phyloP scores from a whole-genome alignment of 345 rosid genomes.

The Reutealis trisperma region DNA sequence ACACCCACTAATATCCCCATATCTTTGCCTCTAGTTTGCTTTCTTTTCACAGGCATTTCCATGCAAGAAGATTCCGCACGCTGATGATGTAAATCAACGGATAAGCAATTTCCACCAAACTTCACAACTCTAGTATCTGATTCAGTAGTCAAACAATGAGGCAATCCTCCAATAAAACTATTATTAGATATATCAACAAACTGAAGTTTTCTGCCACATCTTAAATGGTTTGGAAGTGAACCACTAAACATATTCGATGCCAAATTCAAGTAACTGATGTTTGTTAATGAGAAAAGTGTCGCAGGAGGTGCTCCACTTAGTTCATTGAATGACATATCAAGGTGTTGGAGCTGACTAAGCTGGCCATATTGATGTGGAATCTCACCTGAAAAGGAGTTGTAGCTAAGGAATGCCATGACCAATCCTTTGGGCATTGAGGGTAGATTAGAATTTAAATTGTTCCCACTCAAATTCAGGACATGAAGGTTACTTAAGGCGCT shows the following conservation, averaged over 20 bases:
- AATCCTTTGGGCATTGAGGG: conserved; percentile 47
- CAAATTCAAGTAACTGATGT: conserved; percentile 56
- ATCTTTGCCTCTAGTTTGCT: conserved; percentile 31
- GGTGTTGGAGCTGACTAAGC: conserved; percentile 39
- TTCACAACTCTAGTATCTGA: conserved; percentile 31
- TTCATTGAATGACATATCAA: conserved; percentile 48
- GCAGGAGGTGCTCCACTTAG: conserved; percentile 41
- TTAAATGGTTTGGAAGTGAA: conserved; percentile 45
- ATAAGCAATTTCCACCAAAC: conserved; percentile 60
- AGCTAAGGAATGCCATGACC: conserved; percentile 37
- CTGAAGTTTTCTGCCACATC: conserved; percentile 53
- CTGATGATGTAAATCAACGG: conserved; percentile 43
- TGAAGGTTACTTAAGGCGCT: conserved; percentile 28
- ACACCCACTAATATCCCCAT: conserved; percentile 47
- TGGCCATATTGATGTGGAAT: conserved; percentile 39
- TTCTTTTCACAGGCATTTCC: conserved; percentile 34
- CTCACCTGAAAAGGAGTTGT: conserved; percentile 48
- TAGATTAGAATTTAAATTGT: conserved; percentile 38
- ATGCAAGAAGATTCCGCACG: conserved; percentile 53
- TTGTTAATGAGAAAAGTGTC: conserved; percentile 52
- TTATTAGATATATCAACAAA: conserved; percentile 64
- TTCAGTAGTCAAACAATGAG: conserved; percentile 49
- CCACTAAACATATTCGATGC: conserved; percentile 58
- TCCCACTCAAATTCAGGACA: conserved; percentile 47
- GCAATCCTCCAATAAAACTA: conserved; percentile 56